Conservation (phyloP, 2,329 filamentous ascomycete species). For the Claviceps citrina region DNA sequence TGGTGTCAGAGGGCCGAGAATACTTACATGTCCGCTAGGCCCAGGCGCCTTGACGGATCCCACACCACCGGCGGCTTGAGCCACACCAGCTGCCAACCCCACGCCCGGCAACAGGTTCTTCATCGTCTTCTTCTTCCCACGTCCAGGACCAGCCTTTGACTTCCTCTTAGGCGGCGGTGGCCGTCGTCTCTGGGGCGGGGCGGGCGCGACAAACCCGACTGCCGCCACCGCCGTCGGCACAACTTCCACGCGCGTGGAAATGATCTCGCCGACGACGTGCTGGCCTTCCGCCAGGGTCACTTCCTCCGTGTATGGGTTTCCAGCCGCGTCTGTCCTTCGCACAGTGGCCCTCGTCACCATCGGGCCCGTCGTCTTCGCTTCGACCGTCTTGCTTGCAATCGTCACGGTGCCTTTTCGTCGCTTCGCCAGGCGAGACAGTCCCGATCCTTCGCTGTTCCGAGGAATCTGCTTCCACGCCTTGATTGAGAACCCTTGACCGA, state of each 20-base stretch:
- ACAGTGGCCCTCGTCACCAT: constrained; percentile 68
- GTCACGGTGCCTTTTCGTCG: constrained; percentile 46
- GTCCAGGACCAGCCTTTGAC: constrained; percentile 56
- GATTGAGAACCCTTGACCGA: constrained; percentile 36
- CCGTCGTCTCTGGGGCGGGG: constrained; percentile 38
- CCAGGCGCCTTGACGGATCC: constrained; percentile 24
- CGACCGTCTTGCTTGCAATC: constrained; percentile 35
- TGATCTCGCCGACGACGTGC: constrained; percentile 65
- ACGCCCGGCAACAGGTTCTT: constrained; percentile 32
- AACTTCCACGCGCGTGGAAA: constrained; percentile 41
- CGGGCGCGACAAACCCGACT: constrained; percentile 31
- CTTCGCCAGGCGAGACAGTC: constrained; percentile 42
- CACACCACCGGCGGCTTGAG: constrained; percentile 22
- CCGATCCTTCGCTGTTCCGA: constrained; percentile 38
- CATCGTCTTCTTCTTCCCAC: constrained; percentile 68
- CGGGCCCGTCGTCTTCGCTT: constrained; percentile 29
- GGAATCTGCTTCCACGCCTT: constrained; percentile 48
- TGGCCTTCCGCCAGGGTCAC: constrained; percentile 70
- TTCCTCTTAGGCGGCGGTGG: constrained; percentile 70
- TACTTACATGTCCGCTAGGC: constrained; percentile 24
- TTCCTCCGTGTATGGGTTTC: constrained; percentile 72
- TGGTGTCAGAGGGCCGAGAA: neutral
- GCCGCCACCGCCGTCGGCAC: constrained; percentile 41
- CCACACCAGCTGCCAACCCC: constrained; percentile 14
- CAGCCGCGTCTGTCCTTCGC: constrained; percentile 58